Base-by-base conservation (phyloP, 192 early-diverging fungal species). In the Backusella mclennaniae region DNA sequence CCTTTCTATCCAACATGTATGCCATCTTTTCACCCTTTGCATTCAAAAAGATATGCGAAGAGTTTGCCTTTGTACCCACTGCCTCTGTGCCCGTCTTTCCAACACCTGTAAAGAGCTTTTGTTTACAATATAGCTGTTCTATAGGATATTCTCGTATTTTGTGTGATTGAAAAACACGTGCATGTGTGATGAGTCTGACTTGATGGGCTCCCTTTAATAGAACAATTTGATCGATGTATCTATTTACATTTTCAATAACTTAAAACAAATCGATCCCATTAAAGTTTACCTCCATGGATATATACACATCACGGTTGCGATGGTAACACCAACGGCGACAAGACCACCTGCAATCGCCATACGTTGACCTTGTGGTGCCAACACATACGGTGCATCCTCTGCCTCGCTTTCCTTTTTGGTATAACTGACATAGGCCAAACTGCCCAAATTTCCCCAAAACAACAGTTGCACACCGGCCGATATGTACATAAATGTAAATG, bases 401-500 rank as follows among this genome's bases (percentile, higher is more conserved):
- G n/a, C 78, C 26, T 77, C 76, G 26, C 59, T 73, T 46, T 83
- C 76, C 23, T 67, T 76, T 73, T 75, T 69, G 15, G 69, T 73
- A 59, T 80, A 78, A 17, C 74, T 66, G 17, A 78, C 73, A 76
- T 84, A 78, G 1, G 82, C 82, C 38, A 84, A 66, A 73, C 76
- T 80, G 17, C 76, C 82, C 19, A 84, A 35, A 69, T 84, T 80
- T 21, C 82, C 82, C 81, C 82, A 84, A 35, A 84, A 84, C 44
- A 84, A 72, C 12, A 84, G 66, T 41, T 84, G 82, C 1, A 84
- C 79, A 29, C 73, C 76, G 12, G 82, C 78, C 11, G 79, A 80
- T 35, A 84, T 69, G 67, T 84, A 84, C 67, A 84, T 69, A 23
- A 77, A 78, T n/a, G 66, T 63, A 42, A 84, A 84, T 17, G 79